Conservation (phyloP, 495 filamentous ascomycete genomes). For the Neurospora sp. region DNA sequence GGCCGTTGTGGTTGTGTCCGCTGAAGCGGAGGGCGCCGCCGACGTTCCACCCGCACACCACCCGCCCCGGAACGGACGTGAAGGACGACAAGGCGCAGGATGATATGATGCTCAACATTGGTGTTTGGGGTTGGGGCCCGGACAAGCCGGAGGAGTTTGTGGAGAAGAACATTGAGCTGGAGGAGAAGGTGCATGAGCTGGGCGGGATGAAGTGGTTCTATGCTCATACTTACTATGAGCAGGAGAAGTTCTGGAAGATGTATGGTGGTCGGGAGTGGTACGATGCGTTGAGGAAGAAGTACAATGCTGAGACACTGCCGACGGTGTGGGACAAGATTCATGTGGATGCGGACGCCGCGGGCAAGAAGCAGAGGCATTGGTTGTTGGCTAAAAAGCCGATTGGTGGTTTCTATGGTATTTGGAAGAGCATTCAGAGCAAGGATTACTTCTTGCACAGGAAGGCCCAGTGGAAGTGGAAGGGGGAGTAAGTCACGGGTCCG, state of each 20-base stretch:
- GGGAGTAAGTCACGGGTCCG: constrained; percentile 3
- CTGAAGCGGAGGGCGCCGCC: constrained; percentile 32
- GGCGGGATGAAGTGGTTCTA: constrained; percentile 58
- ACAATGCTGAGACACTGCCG: constrained; percentile 40
- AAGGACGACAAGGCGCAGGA: constrained; percentile 10
- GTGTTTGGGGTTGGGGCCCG: constrained; percentile 45
- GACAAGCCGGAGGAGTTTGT: constrained; percentile 32
- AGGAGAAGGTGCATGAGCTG: constrained; percentile 51
- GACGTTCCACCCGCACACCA: constrained; percentile 39
- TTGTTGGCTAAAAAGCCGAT: constrained; percentile 37
- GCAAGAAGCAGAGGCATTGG: constrained; percentile 23
- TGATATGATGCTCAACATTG: constrained; percentile 43
- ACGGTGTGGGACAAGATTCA: constrained; percentile 50
- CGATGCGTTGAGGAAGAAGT: constrained; percentile 41
- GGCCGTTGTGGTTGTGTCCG: constrained; percentile 52
- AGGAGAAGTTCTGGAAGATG: constrained; percentile 45
- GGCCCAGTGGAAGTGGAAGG: constrained; percentile 42
- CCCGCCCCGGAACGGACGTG: constrained; percentile 4
- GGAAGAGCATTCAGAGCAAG: constrained; percentile 43
- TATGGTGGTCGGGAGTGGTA: constrained; percentile 44
- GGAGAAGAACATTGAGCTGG: constrained; percentile 51
- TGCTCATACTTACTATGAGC: constrained; percentile 48
- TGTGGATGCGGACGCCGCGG: constrained; percentile 17
- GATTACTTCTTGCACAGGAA: constrained; percentile 45
- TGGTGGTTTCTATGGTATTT: constrained; percentile 45